Evolutionary conservation across 2,329 filamentous ascomycete genomes (phyloP).

Genomic region (Tolypocladium inflatum): DNA sequence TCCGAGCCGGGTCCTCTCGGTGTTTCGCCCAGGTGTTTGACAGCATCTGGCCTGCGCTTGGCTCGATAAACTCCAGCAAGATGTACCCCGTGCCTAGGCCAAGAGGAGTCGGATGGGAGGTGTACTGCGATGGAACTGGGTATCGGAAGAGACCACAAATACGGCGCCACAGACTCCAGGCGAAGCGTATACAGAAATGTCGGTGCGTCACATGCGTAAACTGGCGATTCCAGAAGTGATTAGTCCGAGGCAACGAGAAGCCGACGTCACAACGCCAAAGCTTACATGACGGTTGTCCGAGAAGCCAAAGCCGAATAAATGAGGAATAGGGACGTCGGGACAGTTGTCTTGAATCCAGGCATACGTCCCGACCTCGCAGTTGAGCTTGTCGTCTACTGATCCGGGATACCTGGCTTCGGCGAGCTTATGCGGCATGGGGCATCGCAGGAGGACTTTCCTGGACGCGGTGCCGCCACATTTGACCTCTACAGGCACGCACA

Average conservation of each 20-base stretch:
- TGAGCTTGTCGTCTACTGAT: constrained; percentile 30
- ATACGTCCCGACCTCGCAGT: constrained; percentile 27
- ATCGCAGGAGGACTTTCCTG: constrained; percentile 7
- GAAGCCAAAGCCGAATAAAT: constrained; percentile 11
- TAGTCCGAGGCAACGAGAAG: too few species aligned
- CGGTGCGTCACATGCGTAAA: too few species aligned
- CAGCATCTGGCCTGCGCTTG: constrained; percentile 16
- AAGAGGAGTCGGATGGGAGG: not conserved
- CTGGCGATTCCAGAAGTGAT: too few species aligned
- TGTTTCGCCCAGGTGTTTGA: constrained; percentile 13
- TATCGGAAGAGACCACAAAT: not conserved
- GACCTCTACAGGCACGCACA: constrained; percentile 17
- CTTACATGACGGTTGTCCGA: constrained; percentile 3
- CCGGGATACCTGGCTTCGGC: constrained; percentile 23
- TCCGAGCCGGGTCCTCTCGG: constrained; percentile 2
- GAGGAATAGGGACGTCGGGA: constrained; percentile 23
- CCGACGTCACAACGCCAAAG: not conserved
- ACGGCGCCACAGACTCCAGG: not conserved
- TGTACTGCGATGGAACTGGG: not conserved
- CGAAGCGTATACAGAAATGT: not conserved
- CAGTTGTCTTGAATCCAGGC: constrained; percentile 27
- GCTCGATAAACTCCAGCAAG: constrained; percentile 15
- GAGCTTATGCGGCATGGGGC: constrained; percentile 21
- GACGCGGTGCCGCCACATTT: not conserved
- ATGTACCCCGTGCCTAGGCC: constrained; percentile 12